A percentile compares a stretch with the other conserved stretches of the same genome.
phyloP scores from a whole-genome alignment of 2,329 filamentous ascomycete genomes.

The Trichophyton schoenleinii region DNA sequence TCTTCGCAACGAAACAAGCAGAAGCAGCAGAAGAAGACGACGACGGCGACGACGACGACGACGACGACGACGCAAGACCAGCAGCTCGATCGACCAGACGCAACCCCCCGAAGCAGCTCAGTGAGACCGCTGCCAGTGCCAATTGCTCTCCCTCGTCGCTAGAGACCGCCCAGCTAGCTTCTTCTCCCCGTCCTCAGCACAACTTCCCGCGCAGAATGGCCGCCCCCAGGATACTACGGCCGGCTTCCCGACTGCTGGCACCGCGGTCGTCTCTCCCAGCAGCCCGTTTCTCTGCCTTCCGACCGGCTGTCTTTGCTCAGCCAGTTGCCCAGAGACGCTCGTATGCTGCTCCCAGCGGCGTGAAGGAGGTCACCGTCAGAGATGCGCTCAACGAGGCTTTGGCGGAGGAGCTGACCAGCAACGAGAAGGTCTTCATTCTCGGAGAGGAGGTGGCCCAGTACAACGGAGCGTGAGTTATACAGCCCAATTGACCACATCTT shows the following conservation, averaged over 20 bases:
- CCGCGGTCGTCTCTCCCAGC: slow-evolving; percentile 41
- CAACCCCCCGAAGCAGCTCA: not conserved
- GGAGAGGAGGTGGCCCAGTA: slow-evolving; percentile 99
- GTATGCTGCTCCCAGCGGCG: slow-evolving; percentile 48
- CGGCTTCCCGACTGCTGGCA: slow-evolving; percentile 50
- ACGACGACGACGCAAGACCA: no score
- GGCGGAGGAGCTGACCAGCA: slow-evolving; percentile 88
- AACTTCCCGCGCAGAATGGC: slow-evolving; percentile 35
- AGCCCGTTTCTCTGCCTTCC: slow-evolving; percentile 40
- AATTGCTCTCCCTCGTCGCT: not conserved
- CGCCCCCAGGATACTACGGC: slow-evolving; percentile 50
- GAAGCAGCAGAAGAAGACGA: not conserved
- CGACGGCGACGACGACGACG: no score
- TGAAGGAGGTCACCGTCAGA: slow-evolving; percentile 91
- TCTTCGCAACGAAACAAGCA: not conserved
- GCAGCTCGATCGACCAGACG: not conserved
- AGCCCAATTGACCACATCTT: not conserved
- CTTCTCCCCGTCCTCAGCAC: slow-evolving; percentile 40
- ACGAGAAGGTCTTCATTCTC: slow-evolving; percentile 88
- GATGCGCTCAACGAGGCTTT: slow-evolving; percentile 97
- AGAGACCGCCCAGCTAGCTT: slow-evolving; percentile 17
- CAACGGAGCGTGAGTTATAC: slow-evolving; percentile 64
- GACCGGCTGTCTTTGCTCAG: slow-evolving; percentile 38
- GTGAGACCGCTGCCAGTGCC: not conserved
- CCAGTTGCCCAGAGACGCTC: slow-evolving; percentile 37